Evolutionary conservation across 371 early-diverging fungal genomes (phyloP), one percentile per base, ranked within the genome.

Genomic region (Rhizopus arrhizus): DNA sequence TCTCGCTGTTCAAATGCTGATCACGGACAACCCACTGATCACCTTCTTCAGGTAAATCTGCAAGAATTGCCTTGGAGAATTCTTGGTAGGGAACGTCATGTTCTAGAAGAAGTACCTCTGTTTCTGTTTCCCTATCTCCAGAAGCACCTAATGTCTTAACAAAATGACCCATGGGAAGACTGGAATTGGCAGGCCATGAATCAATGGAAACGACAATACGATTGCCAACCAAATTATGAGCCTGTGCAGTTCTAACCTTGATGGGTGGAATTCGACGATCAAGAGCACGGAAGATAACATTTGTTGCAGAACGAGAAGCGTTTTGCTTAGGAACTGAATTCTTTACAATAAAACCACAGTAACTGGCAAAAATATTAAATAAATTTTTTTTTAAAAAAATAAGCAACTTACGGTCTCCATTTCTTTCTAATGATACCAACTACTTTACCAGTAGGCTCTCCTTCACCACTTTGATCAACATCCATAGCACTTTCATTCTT

Each of bases 41-140:
- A 11, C 96, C 97, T 69, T 96, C 97, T 0, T 68, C 40, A 0
- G 97, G 97, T 42, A 98, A 68, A 62, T 88, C 89, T 42, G 82
- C 79, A 51, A 95, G 75, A 0, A 97, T 90, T 32, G 89, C 87
- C 43, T 86, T 79, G 5, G 95, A 88, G 72, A 98, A 98, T 32
- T 93, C 94, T 65, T 91, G 90, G 74, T 89, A 94, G 0, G 95
- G 95, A 3, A 97, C 95, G 67, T 95, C 96, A 67, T 96, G 95
- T 74, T 98, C 99, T 50, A 96, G 78, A 61, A 98, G 66, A 29
- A 98, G 74, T 4, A 96, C 96, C 66, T 97, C 95, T 4, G 96
- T 96, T 69, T 98, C 99, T 0, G 97, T 95, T 15, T 88, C 87
- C 66, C 86, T 84, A 74, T 97, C 97, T 29, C 95, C 96, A 31